Evolutionary conservation across 768 basidiomycete genomes (phyloP).

Genomic region (Ramaria sp.): DNA sequence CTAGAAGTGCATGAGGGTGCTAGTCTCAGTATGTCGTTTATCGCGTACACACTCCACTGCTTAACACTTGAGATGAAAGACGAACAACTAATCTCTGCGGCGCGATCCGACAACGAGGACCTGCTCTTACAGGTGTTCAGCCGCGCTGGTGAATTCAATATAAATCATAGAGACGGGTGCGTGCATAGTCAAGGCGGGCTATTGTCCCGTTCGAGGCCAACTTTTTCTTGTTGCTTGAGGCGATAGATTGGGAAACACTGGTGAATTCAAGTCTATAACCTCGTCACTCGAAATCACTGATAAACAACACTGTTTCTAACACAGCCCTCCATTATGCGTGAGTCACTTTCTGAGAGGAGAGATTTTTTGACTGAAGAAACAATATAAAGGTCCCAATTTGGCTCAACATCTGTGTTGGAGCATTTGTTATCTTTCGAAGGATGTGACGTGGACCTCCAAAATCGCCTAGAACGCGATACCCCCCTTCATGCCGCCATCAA

Average conservation of each 20-base stretch:
- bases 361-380: background rate
- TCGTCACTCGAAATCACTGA: background rate
- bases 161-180: slow-evolving; percentile 73
- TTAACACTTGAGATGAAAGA: slow-evolving; percentile 30
- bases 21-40: slow-evolving; percentile 9
- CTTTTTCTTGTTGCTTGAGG: background rate
- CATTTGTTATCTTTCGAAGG: slow-evolving; percentile 60
- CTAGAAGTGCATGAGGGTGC: slow-evolving; percentile 10
- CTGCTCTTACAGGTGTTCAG: slow-evolving; percentile 50
- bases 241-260: slow-evolving; percentile 60
- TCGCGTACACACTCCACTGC: background rate
- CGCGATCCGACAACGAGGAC: slow-evolving; percentile 63
- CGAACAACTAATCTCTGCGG: slow-evolving; percentile 62
- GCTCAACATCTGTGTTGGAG: slow-evolving; percentile 55
- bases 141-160: slow-evolving; percentile 41
- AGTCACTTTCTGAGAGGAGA: slow-evolving; percentile 16
- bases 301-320: background rate
- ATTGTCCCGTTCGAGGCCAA: slow-evolving; percentile 7
- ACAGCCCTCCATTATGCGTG: slow-evolving; percentile 67
- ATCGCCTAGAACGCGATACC: slow-evolving; percentile 57
- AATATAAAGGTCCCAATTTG: slow-evolving; percentile 37
- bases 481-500: slow-evolving; percentile 63
- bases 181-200: slow-evolving; percentile 20
- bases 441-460: slow-evolving; percentile 75
- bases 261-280: slow-evolving; percentile 28